Evolutionary conservation across 768 basidiomycete species (phyloP).

Genomic region (Coprinopsis marcescibilis): DNA sequence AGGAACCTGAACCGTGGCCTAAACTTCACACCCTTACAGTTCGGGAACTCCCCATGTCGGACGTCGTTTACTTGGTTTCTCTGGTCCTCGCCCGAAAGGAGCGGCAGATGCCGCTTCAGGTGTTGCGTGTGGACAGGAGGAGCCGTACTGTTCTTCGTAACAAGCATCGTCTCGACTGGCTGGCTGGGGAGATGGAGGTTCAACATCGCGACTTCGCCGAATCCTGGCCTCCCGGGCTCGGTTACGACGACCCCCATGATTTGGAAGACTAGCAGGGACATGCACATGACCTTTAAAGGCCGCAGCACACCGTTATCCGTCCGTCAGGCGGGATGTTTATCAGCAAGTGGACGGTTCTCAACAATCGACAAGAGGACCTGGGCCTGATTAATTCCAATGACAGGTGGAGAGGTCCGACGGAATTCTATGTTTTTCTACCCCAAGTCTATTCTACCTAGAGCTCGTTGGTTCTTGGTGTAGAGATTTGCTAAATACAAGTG

Average conservation of each 20-base stretch:
- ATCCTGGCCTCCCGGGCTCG: constrained; percentile 34
- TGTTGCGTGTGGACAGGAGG: constrained; percentile 30
- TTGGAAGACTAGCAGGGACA: constrained; percentile 8
- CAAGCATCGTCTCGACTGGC: constrained; percentile 23
- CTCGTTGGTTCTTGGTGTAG: no score
- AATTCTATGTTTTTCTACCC: no score
- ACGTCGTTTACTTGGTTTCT: constrained; percentile 26
- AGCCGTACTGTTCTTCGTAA: constrained; percentile 28
- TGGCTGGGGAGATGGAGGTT: constrained; percentile 25
- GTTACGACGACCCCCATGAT: constrained; percentile 32
- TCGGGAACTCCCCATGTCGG: constrained; percentile 25
- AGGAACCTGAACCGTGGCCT: constrained; percentile 27
- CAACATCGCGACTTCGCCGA: constrained; percentile 24
- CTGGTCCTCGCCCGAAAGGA: constrained; percentile 23
- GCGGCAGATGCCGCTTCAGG: constrained; percentile 5
- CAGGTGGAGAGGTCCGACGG: no score
- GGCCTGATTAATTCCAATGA: no score
- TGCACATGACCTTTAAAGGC: constrained; percentile 2
- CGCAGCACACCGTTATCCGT: no score
- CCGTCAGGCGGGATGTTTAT: no score
- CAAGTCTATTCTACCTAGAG: no score
- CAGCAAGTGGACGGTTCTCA: no score
- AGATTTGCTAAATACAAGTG: no score
- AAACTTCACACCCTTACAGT: constrained; percentile 27
- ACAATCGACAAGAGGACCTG: no score